These are phyloP conservation scores for Epichloe baconii DNA, from an alignment of 2,329 filamentous ascomycete species.

Conservation along the genomic window DNA sequence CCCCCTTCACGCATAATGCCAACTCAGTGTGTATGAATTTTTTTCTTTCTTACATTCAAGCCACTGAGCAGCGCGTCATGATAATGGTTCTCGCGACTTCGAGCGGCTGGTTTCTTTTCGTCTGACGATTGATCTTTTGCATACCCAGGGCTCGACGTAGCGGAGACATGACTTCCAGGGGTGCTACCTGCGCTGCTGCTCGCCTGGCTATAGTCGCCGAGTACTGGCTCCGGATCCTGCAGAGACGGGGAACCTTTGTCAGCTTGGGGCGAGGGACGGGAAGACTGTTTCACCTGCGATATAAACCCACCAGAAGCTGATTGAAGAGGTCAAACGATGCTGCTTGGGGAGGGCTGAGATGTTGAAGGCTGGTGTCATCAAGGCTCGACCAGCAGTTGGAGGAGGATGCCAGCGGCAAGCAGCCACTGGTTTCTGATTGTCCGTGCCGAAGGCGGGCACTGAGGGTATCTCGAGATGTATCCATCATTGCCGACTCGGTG, in stretches of 20 bases:
- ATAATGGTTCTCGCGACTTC: conserved; percentile 38
- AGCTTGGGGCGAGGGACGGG: no score
- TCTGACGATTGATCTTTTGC: background rate
- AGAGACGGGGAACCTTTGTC: no score
- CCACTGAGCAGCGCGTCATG: conserved; percentile 38
- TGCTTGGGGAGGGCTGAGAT: background rate
- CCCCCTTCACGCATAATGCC: no score
- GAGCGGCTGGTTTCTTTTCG: background rate
- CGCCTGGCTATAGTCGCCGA: background rate
- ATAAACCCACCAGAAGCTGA: background rate
- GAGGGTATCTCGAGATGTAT: background rate
- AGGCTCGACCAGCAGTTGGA: background rate
- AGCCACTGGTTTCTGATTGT: background rate
- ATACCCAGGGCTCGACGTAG: background rate
- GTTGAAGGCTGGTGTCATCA: background rate
- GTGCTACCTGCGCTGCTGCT: conserved; percentile 7
- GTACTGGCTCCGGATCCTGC: background rate
- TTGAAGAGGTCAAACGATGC: background rate
- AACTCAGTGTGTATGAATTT: background rate
- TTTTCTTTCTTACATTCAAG: conserved; percentile 26
- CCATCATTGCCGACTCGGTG: background rate
- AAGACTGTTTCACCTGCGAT: no score
- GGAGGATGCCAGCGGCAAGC: background rate
- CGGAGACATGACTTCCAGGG: conserved; percentile 1
- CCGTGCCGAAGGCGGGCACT: background rate